Evolutionary conservation across 1,284 basidiomycete genomes (phyloP).

Genomic region (Cutaneotrichosporon sp.): DNA sequence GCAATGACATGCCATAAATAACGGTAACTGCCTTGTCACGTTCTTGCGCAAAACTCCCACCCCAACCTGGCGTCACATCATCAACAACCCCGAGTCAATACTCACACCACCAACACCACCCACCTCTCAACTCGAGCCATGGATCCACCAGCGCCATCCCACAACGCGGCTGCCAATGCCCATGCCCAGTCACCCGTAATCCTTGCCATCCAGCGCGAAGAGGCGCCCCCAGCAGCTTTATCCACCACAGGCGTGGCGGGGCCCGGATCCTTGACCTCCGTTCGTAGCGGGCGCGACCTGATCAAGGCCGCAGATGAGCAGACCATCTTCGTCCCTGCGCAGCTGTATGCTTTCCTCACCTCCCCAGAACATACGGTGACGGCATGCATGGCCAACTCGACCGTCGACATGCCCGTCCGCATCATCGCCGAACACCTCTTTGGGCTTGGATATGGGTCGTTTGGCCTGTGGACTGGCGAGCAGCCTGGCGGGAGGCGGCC

Average conservation of each 20-base stretch:
- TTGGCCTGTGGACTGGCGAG: slow-evolving; percentile 12
- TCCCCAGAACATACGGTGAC: slow-evolving; percentile 18
- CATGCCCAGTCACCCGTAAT: slow-evolving; percentile 10
- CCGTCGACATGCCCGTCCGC: slow-evolving; percentile 20
- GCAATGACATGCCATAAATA: too few species aligned
- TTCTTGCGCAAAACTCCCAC: too few species aligned
- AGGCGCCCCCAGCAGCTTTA: slow-evolving; percentile 5
- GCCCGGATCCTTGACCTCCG: slow-evolving; percentile 2
- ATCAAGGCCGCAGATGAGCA: slow-evolving; percentile 4
- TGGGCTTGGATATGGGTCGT: slow-evolving; percentile 17
- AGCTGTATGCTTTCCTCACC: slow-evolving; percentile 19
- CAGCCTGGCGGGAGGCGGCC: background rate
- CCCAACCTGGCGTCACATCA: too few species aligned
- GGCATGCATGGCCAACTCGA: slow-evolving; percentile 16
- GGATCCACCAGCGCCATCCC: background rate
- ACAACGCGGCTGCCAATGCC: too few species aligned
- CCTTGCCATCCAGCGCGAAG: slow-evolving; percentile 10
- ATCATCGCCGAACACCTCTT: slow-evolving; percentile 24
- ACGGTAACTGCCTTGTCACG: too few species aligned
- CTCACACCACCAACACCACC: too few species aligned
- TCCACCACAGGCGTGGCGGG: background rate
- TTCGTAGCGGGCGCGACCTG: slow-evolving; percentile 14
- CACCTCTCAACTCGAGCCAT: background rate
- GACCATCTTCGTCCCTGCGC: slow-evolving; percentile 15
- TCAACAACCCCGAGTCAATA: too few species aligned